phyloP scores from a whole-genome alignment of 345 rosid species.

The Populus alba region DNA sequence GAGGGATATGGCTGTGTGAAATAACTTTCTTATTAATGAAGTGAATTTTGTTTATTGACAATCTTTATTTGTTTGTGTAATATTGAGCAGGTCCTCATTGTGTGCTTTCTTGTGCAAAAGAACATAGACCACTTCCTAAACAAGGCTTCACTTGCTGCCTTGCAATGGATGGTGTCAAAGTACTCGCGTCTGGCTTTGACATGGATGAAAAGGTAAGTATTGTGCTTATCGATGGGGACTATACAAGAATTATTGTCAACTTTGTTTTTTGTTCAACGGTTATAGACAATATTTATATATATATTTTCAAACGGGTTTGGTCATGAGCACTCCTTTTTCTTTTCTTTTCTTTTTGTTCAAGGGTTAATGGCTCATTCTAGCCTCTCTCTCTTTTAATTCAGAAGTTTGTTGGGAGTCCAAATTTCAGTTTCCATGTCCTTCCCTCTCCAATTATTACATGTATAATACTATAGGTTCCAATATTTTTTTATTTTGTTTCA shows the following conservation, averaged over 20 bases:
- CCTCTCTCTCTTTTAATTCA: no score
- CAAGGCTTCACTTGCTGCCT: constrained; percentile 84
- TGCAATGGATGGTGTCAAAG: constrained; percentile 88
- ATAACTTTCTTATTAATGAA: background rate
- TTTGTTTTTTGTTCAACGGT: no score
- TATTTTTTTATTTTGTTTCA: constrained; percentile 32
- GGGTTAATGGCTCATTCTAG: no score
- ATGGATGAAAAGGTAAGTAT: constrained; percentile 66
- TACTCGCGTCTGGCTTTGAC: constrained; percentile 86
- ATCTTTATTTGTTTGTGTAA: constrained; percentile 2
- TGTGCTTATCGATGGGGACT: no score
- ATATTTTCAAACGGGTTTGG: no score
- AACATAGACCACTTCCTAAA: constrained; percentile 65
- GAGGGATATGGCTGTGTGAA: background rate
- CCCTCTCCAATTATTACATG: background rate
- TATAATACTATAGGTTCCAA: background rate
- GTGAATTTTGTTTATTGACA: background rate
- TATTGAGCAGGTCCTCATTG: constrained; percentile 77
- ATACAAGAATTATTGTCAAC: no score
- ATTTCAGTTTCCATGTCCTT: background rate
- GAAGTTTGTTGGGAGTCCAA: no score
- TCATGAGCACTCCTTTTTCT: no score
- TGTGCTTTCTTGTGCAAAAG: constrained; percentile 85
- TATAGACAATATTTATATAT: no score
- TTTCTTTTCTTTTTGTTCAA: no score